phyloP scores from a whole-genome alignment of 495 filamentous ascomycete genomes.

The Xylaria longipes region DNA sequence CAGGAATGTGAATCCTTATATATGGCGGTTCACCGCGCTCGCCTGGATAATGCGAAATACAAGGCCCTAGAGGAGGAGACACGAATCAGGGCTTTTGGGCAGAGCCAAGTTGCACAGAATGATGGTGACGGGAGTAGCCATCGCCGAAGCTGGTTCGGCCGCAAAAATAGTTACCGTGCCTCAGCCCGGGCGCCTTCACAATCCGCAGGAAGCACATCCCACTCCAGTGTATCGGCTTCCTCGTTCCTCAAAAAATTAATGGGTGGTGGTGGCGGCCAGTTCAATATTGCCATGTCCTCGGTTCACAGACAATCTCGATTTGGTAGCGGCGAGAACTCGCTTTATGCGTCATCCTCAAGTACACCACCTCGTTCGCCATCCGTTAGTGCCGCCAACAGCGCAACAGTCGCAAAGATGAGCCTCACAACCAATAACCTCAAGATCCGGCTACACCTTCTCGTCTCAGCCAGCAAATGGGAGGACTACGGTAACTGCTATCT shows the following conservation, averaged over 20 bases:
- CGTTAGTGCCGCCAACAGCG: conserved; percentile 60
- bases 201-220: conserved; percentile 46
- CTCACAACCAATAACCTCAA: conserved; percentile 79
- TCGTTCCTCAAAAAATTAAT: conserved; percentile 70
- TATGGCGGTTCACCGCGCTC: conserved; percentile 78
- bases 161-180: conserved; percentile 64
- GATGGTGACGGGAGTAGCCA: conserved; percentile 50
- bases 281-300: conserved; percentile 73
- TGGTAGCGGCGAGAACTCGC: conserved; percentile 61
- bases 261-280: conserved; percentile 57
- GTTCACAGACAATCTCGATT: conserved; percentile 54
- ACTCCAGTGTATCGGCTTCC: conserved; percentile 73
- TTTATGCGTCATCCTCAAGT: conserved; percentile 62
- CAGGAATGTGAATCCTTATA: conserved; percentile 84
- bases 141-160: conserved; percentile 60
- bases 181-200: conserved; percentile 59
- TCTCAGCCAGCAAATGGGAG: conserved; percentile 80
- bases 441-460: conserved; percentile 80
- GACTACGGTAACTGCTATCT: conserved; percentile 86
- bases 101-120: conserved; percentile 41
- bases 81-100: conserved; percentile 56
- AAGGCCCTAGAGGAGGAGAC: conserved; percentile 75
- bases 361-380: conserved; percentile 66
- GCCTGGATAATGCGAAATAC: conserved; percentile 87
- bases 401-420: conserved; percentile 67